Percentiles rank a stretch among this genome's conserved stretches.
phyloP scores from a whole-genome alignment of 2,329 filamentous ascomycete genomes.

The Huntiella abstrusa region DNA sequence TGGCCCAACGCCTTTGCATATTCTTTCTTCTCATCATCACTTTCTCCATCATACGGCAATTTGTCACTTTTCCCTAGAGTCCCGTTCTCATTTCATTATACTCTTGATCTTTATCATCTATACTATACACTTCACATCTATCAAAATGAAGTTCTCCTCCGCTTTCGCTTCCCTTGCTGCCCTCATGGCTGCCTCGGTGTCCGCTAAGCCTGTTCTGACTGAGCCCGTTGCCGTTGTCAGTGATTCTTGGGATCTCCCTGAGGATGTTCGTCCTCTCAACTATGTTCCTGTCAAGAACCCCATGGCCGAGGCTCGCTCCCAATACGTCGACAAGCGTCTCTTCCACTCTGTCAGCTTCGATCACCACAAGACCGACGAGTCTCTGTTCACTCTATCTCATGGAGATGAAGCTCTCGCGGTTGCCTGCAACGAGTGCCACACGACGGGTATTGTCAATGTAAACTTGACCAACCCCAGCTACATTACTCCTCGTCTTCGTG shows the following conservation, averaged over 20 bases:
- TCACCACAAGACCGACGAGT: background rate
- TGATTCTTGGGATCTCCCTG: slow-evolving; percentile 6
- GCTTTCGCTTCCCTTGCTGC: background rate
- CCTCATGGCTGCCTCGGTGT: slow-evolving; percentile 2
- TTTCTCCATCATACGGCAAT: background rate
- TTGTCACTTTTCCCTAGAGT: background rate
- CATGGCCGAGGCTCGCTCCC: slow-evolving; percentile 10
- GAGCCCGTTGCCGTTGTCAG: slow-evolving; percentile 1
- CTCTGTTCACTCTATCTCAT: background rate
- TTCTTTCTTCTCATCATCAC: background rate
- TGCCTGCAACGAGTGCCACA: slow-evolving; percentile 29
- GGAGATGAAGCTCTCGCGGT: slow-evolving; percentile 15
- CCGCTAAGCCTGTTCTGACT: slow-evolving; percentile 4
- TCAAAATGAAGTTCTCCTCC: slow-evolving; percentile 1
- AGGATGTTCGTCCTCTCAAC: slow-evolving; percentile 9
- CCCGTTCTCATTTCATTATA: background rate
- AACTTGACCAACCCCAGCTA: slow-evolving; percentile 24
- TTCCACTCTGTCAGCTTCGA: slow-evolving; percentile 11
- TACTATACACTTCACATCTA: background rate
- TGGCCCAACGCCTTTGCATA: background rate
- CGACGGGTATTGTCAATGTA: slow-evolving; percentile 28
- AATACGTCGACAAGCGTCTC: slow-evolving; percentile 13
- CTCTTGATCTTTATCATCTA: background rate
- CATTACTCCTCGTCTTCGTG: slow-evolving; percentile 21
- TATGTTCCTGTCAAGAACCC: slow-evolving; percentile 9